Conservation (phyloP, 139 green algal genomes). For the Chlorella vulgaris region DNA sequence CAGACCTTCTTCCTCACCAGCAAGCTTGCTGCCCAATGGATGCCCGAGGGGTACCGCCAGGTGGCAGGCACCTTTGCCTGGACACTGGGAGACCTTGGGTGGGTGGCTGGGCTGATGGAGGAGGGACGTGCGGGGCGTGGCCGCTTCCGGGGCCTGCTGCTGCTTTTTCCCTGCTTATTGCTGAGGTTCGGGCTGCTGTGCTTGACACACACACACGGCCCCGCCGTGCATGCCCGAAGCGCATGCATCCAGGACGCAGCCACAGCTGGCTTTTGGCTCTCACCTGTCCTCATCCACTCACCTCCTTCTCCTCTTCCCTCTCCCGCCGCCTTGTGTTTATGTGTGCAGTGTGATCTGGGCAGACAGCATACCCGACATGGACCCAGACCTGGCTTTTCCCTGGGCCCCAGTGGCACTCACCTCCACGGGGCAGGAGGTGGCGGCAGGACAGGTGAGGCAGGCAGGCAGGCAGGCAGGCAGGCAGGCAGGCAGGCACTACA, state of each 20-base stretch:
- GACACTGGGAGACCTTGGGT: conserved; percentile 41
- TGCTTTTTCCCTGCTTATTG: too few species aligned
- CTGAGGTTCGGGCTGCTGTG: too few species aligned
- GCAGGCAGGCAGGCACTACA: too few species aligned
- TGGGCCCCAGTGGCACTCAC: conserved; percentile 4
- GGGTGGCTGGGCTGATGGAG: neutral
- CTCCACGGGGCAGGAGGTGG: conserved; percentile 13
- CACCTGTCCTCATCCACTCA: neutral
- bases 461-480: neutral
- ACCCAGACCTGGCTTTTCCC: conserved; percentile 13
- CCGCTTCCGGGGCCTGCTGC: too few species aligned
- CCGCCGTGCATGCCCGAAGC: too few species aligned
- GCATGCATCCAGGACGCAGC: too few species aligned
- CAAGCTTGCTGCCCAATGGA: conserved; percentile 23
- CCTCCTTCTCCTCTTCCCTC: neutral
- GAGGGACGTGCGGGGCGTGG: neutral
- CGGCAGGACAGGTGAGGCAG: neutral
- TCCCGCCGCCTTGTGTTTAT: neutral
- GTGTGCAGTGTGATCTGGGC: conserved; percentile 26
- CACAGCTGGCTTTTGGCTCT: too few species aligned
- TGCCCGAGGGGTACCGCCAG: conserved; percentile 39
- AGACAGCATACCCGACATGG: conserved; percentile 7
- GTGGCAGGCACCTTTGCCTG: conserved; percentile 40
- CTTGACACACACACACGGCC: too few species aligned
- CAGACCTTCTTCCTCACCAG: conserved; percentile 45